Evolutionary conservation across 768 basidiomycete genomes (phyloP).

Genomic region (Mycena haematopus): DNA sequence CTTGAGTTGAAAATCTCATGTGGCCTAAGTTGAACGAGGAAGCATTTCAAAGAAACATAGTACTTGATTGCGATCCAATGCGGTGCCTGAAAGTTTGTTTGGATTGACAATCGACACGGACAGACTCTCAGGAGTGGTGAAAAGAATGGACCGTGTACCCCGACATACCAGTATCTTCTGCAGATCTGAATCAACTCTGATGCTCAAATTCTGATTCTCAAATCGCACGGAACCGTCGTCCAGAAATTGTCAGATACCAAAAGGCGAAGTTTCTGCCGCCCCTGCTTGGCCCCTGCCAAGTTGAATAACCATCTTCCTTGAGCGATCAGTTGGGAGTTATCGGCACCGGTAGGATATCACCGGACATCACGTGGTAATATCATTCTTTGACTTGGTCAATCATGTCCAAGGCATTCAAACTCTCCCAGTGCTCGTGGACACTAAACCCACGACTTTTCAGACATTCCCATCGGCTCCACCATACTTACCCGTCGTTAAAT

Average conservation of each 20-base stretch:
- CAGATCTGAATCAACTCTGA: neutral
- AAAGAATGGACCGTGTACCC: neutral
- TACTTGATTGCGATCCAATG: no score
- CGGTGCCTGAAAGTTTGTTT: neutral
- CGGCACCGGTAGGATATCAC: neutral
- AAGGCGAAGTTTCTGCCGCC: neutral
- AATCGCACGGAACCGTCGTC: neutral
- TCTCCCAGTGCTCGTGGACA: neutral
- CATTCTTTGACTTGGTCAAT: constrained; percentile 1
- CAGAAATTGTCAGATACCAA: neutral
- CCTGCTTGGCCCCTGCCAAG: neutral
- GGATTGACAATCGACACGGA: neutral
- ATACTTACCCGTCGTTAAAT: neutral
- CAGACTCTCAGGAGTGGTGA: neutral
- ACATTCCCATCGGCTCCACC: constrained; percentile 8
- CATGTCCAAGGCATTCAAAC: neutral
- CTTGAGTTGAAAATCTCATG: no score
- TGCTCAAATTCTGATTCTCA: neutral
- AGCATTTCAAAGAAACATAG: neutral
- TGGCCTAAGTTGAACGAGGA: neutral
- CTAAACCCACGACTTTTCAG: neutral
- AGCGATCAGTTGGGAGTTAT: no score
- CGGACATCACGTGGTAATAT: neutral
- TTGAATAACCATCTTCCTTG: neutral
- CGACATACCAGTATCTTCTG: no score